Percentiles rank a stretch among this genome's conserved stretches.
Conservation (phyloP, 331 rosid species). For the Erythrophleum ivorense region DNA sequence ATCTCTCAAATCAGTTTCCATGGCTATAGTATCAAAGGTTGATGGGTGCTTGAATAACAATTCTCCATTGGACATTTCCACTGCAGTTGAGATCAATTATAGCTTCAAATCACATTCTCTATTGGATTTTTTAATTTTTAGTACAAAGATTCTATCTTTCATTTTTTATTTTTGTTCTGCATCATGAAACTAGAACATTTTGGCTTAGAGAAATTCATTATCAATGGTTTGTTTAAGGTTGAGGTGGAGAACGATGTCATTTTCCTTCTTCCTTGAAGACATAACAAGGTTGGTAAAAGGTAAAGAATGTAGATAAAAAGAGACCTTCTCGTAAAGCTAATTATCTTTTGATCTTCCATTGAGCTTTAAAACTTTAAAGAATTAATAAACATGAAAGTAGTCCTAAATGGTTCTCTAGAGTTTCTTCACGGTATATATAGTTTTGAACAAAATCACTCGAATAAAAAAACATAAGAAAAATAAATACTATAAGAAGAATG, state of each 20-base stretch:
- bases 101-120: constrained; percentile 61
- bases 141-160: constrained; percentile 38
- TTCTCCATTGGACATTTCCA: constrained; percentile 53
- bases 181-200: constrained; percentile 54
- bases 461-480: constrained; percentile 32
- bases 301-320: constrained; percentile 69
- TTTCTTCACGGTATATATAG: constrained; percentile 54
- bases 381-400: constrained; percentile 70
- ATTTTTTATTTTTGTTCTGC: not conserved
- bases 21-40: constrained; percentile 74
- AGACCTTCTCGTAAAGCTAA: constrained; percentile 58
- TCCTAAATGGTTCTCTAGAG: constrained; percentile 52
- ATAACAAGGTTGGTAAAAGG: constrained; percentile 68
- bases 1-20: constrained; percentile 84
- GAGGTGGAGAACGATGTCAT: constrained; percentile 72
- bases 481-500: not conserved
- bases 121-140: constrained; percentile 64
- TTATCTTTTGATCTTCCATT: constrained; percentile 64
- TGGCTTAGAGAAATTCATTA: constrained; percentile 74
- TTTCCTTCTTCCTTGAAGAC: constrained; percentile 46
- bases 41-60: constrained; percentile 78
- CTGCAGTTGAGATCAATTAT: constrained; percentile 43
- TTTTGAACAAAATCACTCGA: constrained; percentile 60
- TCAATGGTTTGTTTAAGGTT: constrained; percentile 61
- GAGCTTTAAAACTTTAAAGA: constrained; percentile 74